Conservation (phyloP, 1,284 basidiomycete genomes). For the Lentinula novae-zelandiae region DNA sequence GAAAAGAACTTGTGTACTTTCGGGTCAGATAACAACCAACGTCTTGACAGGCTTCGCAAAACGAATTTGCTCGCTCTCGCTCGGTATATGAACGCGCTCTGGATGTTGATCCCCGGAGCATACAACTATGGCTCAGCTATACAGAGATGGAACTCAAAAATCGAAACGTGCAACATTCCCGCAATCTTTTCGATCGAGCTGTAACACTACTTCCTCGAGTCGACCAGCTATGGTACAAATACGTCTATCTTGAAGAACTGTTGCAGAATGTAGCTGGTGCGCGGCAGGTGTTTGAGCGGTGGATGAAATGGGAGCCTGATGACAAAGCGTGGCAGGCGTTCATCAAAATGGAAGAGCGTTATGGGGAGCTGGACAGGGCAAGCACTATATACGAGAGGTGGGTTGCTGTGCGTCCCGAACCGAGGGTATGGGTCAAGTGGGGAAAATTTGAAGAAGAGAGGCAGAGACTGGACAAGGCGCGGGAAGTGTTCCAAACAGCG, state of each 20-base stretch:
- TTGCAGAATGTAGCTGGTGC: slow-evolving; percentile 95
- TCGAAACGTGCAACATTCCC: slow-evolving; percentile 93
- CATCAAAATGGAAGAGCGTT: slow-evolving; percentile 95
- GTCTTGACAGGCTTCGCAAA: slow-evolving; percentile 83
- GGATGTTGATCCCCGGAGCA: slow-evolving; percentile 88
- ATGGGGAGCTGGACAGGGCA: slow-evolving; percentile 88
- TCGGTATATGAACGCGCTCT: slow-evolving; percentile 97
- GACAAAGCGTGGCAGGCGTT: slow-evolving; percentile 99
- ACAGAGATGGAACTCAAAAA: slow-evolving; percentile 99
- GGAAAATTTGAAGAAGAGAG: slow-evolving; percentile 98
- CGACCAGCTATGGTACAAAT: slow-evolving; percentile 98
- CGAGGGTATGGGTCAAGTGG: slow-evolving; percentile 96
- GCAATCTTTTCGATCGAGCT: slow-evolving; percentile 95
- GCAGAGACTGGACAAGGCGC: slow-evolving; percentile 79
- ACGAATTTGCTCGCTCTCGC: slow-evolving; percentile 89
- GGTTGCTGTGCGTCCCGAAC: slow-evolving; percentile 91
- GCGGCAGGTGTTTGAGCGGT: slow-evolving; percentile 96
- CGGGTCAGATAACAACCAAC: slow-evolving; percentile 3
- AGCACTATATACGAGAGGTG: slow-evolving; percentile 94
- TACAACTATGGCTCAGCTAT: slow-evolving; percentile 94
- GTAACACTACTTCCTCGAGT: slow-evolving; percentile 94
- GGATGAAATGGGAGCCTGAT: slow-evolving; percentile 99
- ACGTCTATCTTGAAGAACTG: slow-evolving; percentile 97
- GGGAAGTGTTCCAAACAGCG: slow-evolving; percentile 96
- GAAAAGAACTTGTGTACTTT: neutral